These are phyloP conservation scores for Sarocladium strictum DNA, from an alignment of 2,329 filamentous ascomycete genomes.

Conservation along the genomic window DNA sequence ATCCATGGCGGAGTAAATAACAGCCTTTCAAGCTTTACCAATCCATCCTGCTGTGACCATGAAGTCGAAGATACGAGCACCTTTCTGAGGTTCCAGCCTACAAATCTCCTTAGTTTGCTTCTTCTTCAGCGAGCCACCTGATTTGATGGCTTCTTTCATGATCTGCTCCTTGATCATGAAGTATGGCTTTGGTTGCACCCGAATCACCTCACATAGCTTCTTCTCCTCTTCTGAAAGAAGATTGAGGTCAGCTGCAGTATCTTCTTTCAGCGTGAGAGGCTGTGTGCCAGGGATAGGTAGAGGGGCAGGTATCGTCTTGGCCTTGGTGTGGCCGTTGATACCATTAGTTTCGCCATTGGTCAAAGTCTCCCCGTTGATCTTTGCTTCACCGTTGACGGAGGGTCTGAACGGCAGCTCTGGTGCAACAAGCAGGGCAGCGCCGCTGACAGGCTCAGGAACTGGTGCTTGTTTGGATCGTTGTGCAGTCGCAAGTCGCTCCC, in stretches of 20 bases:
- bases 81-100: constrained; percentile 76
- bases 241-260: constrained; percentile 77
- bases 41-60: constrained; percentile 92
- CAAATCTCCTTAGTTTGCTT: constrained; percentile 88
- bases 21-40: constrained; percentile 59
- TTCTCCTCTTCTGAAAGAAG: constrained; percentile 78
- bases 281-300: constrained; percentile 55
- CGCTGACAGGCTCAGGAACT: constrained; percentile 64
- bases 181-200: constrained; percentile 90
- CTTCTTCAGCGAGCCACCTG: constrained; percentile 84
- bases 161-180: constrained; percentile 89
- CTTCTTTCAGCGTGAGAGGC: constrained; percentile 63
- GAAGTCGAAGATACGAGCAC: constrained; percentile 85
- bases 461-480: constrained; percentile 64
- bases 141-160: constrained; percentile 84
- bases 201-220: constrained; percentile 77
- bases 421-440: constrained; percentile 69
- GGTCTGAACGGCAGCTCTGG: constrained; percentile 63
- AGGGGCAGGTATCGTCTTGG: constrained; percentile 40
- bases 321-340: constrained; percentile 35
- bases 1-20: too few relatives aligned
- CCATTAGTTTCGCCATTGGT: constrained; percentile 50
- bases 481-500: constrained; percentile 66
- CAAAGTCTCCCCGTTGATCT: constrained; percentile 23
- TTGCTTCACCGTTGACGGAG: constrained; percentile 15